Base-by-base conservation (phyloP, 2,329 filamentous ascomycete species). In the Plectosphaerella plurivora region DNA sequence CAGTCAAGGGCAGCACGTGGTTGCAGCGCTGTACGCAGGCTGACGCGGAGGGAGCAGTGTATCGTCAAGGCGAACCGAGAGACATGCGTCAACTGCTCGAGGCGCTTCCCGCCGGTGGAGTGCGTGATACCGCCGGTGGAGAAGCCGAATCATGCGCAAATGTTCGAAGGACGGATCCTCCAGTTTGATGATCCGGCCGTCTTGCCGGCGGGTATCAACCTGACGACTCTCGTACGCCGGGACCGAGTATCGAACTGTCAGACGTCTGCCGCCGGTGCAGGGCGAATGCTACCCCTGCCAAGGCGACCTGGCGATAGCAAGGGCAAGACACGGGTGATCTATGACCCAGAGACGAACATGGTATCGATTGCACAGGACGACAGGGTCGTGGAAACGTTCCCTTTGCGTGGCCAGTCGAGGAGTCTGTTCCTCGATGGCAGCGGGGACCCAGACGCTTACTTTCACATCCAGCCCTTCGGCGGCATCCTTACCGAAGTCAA, bases 401-500 rank as follows among this genome's bases (percentile, higher is more conserved):
- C 41, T 4, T n/a, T 18, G 5, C n/a, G 41, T 9, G 41, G 41
- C n/a, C 41, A 18, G 11, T 44, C 10, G 16, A 46, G 35, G 22
- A 58, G 45, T 44, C 55, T 56, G 7, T 51, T 58, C 28, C 57
- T 58, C 28, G 57, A 59, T 41, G 60, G 59, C 15, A 48, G 53
- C 18, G 55, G 57, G n/a, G 59, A 61, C 33, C 57, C 57, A 22
- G 52, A 53, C 37, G 53, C 50, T 28, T 4, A 45, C 16, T 25
- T 49, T 10, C 47, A 49, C 20, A 50, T 53, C 28, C 52, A 47
- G 44, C 58, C 58, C 16, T 60, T 62, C 15, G 57, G 57, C 7
- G 57, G 57, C 25, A 57, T 61, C 39, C 55, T 62, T 28, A 52
- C 57, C 2, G 53, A 62, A 55, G 53, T 39, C 51, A 59, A 50